Conservation (phyloP, 805 yeast species). For the Saccharomycopsis selenospora region DNA sequence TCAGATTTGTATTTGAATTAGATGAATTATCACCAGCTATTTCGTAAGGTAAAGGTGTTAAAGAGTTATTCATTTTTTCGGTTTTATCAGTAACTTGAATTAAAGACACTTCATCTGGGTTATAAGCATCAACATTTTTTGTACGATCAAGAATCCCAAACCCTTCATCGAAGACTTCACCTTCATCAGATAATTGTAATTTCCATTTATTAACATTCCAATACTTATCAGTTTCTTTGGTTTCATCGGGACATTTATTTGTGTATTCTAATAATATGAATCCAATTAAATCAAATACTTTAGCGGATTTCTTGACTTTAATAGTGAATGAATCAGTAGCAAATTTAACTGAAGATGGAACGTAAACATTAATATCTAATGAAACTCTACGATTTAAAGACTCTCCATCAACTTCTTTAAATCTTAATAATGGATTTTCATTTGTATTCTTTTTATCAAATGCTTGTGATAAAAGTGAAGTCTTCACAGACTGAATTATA, state of each 20-base stretch:
- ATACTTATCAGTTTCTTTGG: constrained; percentile 6
- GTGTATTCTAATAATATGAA: constrained; percentile 33
- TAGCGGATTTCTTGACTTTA: constrained; percentile 30
- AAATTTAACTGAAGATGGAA: constrained; percentile 24
- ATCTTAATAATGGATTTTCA: constrained; percentile 11
- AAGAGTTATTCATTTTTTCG: constrained; percentile 41
- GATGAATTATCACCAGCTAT: neutral
- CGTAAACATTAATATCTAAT: constrained; percentile 21
- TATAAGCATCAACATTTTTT: constrained; percentile 59
- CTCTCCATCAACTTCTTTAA: constrained; percentile 15
- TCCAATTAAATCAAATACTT: constrained; percentile 51
- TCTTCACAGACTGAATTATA: neutral
- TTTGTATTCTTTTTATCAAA: constrained; percentile 11
- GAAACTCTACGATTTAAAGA: constrained; percentile 10
- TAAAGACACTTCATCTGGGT: constrained; percentile 76
- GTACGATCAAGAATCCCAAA: constrained; percentile 81
- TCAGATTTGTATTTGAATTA: no score
- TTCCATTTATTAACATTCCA: constrained; percentile 66
- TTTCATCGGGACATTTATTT: constrained; percentile 10
- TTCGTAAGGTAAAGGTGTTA: constrained; percentile 46
- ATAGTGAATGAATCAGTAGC: constrained; percentile 22
- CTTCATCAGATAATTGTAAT: constrained; percentile 80
- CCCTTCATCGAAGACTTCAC: constrained; percentile 82
- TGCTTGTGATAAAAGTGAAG: constrained; percentile 9
- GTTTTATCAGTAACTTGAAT: constrained; percentile 46